Base-by-base conservation (phyloP, 441 rosid genomes). In the Erodium moschatum region DNA sequence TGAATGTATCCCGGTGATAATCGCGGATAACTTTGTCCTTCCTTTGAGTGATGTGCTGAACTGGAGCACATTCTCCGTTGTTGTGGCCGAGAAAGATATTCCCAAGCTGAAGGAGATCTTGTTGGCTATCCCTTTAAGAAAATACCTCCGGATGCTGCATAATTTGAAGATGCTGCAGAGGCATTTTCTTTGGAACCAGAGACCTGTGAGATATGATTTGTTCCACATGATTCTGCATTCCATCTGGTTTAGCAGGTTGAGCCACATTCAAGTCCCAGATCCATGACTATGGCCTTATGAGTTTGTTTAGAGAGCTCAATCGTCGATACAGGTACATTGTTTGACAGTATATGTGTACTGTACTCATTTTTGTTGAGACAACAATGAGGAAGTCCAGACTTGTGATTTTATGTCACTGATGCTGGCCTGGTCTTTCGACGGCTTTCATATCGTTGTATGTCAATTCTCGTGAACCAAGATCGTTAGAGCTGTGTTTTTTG, bases 221-320 rank as follows among this genome's bases (percentile, higher is more conserved):
- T 91, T 91, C 75, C 95, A 89, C 80, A 85, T 91, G 96, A 87
- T 89, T 72, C 85, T 92, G 76, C 92, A 89, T 72, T 90, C 98
- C 42, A 88, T 88, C 71, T 92, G 97, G 96, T 81, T 81, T 68
- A 88, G 80, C 70, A 75, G 84, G 78, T 60, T 92, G 68, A 85
- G 78, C 74, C 89, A 87, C 70, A 75, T 81, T 70, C 84, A 80
- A 70, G 66, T 81, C 73, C 40, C 82, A 13, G 67, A 70, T 66
- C 44, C 76, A 18, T 29, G 67, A 42, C 10, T 9, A 42, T 42
- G 6, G 38, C 3, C 5, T 33, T 33, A 33, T 33, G 1, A 1
- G 38, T 33, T 5, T 3, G 38, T 33, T 24, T 24, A 24, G 2
- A 24, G 27, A 24, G 27, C 27, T 24, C 27, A 24, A 24, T 24